Evolutionary conservation across 2,329 filamentous ascomycete genomes (phyloP), one percentile per base, ranked within the genome.

Genomic region (Aureobasidium sp.): DNA sequence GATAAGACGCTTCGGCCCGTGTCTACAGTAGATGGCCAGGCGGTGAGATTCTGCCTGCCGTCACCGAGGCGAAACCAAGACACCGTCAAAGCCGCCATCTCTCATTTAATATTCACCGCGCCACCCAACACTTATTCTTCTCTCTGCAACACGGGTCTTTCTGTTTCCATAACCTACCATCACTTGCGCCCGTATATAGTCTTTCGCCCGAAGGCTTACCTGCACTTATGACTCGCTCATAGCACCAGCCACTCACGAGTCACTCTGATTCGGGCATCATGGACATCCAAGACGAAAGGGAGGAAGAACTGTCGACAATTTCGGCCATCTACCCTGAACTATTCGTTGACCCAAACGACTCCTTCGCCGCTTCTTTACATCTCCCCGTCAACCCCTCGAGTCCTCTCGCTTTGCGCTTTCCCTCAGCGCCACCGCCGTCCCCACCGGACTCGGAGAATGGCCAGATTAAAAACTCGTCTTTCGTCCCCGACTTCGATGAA

Each of bases 261-360:
- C 44, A 50, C 34, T 15, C 10, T 23, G n/a, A 34, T 27, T 46
- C 27, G 26, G 26, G 39, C 37, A 29, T 23, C 46, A 60, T 60
- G 57, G 57, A 50, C 46, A 26, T 12, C 3, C 79, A 82, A 13
- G 84, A 87, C 69, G 84, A 87, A 67, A 80, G 84, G 64, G 76
- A 78, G 34, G 79, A 85, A 67, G 84, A 87, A 72, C 75, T 87
- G 51, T 79, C 77, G 10, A 80, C 84, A 27, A 79, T 87, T 62
- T 77, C 79, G 48, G 83, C 84, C 55, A 87, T 87, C 62, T 87
- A 79, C 64, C 84, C 84, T 1, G 84, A 87, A 72, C 78, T 87
- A 20, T 72, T 74, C 36, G 71, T 81, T 63, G 77, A 84, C 59
- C 68, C 78, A 9, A 67, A 68, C 9, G 70, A 75, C 37, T 75